Conservation (phyloP, 2,329 filamentous ascomycete species). For the Chaetomium globosum region DNA sequence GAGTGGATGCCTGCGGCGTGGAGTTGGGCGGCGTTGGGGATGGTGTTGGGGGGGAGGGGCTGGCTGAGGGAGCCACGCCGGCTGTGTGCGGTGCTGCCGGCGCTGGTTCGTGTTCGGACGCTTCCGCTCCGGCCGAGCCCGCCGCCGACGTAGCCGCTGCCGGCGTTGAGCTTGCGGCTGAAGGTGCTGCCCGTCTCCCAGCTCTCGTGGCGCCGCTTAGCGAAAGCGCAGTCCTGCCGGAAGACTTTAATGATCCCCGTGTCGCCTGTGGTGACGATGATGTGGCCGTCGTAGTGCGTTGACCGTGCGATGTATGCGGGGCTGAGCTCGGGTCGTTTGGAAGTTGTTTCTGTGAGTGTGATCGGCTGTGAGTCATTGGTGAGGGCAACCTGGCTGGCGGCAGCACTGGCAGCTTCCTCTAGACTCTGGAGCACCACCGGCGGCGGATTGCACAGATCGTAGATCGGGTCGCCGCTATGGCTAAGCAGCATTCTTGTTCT, state of each 20-base stretch:
- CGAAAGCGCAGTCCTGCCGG: conserved; percentile 86
- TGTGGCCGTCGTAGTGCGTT: conserved; percentile 78
- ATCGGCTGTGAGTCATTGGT: conserved; percentile 43
- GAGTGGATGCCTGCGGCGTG: conserved; percentile 44
- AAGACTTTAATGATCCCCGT: conserved; percentile 91
- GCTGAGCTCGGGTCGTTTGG: conserved; percentile 63
- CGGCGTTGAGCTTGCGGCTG: conserved; percentile 66
- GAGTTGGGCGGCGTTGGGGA: conserved; percentile 39
- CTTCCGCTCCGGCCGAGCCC: conserved; percentile 63
- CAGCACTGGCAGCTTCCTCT: conserved; percentile 56
- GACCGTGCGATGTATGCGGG: conserved; percentile 77
- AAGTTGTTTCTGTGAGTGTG: conserved; percentile 33
- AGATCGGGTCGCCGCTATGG: conserved; percentile 87
- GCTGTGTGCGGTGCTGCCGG: conserved; percentile 53
- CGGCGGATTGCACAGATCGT: conserved; percentile 92
- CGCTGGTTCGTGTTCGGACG: conserved; percentile 57
- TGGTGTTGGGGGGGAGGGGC: conserved; percentile 37
- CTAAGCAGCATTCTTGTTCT: conserved; percentile 76
- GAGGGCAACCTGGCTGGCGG: conserved; percentile 47
- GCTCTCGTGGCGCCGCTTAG: conserved; percentile 73
- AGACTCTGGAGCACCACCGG: conserved; percentile 79
- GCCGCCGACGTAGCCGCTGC: conserved; percentile 59
- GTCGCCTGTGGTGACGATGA: conserved; percentile 88
- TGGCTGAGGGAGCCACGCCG: conserved; percentile 57
- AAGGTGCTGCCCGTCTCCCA: conserved; percentile 80